Conservation (phyloP, 1,139 yeast species). For the Blastobotrys petasosporus region DNA sequence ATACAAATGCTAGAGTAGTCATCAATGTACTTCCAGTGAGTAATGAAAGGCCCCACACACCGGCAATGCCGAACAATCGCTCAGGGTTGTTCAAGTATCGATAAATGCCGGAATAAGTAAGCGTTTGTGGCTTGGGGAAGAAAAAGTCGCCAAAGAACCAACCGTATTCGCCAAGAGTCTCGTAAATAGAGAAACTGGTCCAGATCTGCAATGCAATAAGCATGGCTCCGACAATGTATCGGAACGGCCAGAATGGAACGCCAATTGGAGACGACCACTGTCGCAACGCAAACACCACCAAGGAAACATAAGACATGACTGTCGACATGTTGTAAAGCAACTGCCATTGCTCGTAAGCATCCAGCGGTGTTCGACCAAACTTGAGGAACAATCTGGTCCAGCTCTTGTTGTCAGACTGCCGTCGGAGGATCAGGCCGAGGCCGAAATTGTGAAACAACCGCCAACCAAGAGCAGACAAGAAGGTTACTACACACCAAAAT, state of each 20-base stretch:
- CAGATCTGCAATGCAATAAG: conserved; percentile 59
- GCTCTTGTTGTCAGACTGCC: conserved; percentile 57
- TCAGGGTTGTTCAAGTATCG: conserved; percentile 83
- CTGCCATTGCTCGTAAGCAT: conserved; percentile 75
- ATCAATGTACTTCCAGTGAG: conserved; percentile 58
- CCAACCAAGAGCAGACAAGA: conserved; percentile 45
- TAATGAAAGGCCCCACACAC: conserved; percentile 72
- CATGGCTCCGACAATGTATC: conserved; percentile 52
- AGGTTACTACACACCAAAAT: conserved; percentile 35
- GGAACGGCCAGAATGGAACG: conserved; percentile 41
- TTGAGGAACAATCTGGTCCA: conserved; percentile 65
- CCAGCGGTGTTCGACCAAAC: conserved; percentile 59
- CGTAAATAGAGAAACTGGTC: conserved; percentile 66
- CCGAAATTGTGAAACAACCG: conserved; percentile 51
- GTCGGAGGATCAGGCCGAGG: conserved; percentile 48
- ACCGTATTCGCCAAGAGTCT: conserved; percentile 76
- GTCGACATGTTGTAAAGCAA: conserved; percentile 52
- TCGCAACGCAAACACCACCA: conserved; percentile 33
- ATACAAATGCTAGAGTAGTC: conserved; percentile 50
- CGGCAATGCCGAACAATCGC: conserved; percentile 74
- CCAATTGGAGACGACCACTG: conserved; percentile 34
- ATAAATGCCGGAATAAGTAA: conserved; percentile 79
- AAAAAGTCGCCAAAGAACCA: conserved; percentile 91
- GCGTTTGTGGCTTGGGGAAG: conserved; percentile 45
- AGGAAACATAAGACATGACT: conserved; percentile 40